These are phyloP conservation scores for Monosporascus sp. DNA, from an alignment of 2,329 filamentous ascomycete genomes.

Conservation along the genomic window DNA sequence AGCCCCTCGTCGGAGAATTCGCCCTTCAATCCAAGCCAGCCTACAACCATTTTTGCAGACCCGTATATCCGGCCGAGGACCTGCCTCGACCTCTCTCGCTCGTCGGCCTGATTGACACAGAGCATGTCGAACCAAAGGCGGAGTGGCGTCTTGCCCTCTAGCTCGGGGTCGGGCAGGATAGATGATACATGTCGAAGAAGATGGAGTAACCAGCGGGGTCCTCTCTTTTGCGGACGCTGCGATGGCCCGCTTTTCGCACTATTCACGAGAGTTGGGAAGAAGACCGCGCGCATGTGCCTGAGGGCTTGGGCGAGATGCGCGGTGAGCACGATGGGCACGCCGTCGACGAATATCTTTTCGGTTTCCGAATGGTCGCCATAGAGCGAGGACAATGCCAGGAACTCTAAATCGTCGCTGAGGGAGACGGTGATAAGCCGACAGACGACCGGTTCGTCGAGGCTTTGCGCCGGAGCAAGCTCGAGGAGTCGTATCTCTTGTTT, in stretches of 20 bases:
- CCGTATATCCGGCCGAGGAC: slow-evolving; percentile 2
- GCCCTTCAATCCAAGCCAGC: slow-evolving; percentile 27
- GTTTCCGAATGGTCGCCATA: slow-evolving; percentile 13
- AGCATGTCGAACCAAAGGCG: slow-evolving; percentile 7
- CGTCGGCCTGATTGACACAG: slow-evolving; percentile 6
- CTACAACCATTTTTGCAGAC: slow-evolving; percentile 23
- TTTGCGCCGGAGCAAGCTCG: slow-evolving; percentile 25
- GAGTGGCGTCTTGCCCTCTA: slow-evolving; percentile 1
- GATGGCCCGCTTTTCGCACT: neutral
- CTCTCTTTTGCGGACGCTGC: neutral
- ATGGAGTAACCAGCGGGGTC: slow-evolving; percentile 5
- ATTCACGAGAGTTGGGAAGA: slow-evolving; percentile 20
- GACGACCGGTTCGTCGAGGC: slow-evolving; percentile 24
- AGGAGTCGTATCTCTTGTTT: slow-evolving; percentile 28
- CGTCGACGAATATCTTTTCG: slow-evolving; percentile 26
- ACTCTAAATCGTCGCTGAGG: slow-evolving; percentile 14
- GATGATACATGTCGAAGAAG: slow-evolving; percentile 5
- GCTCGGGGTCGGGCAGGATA: slow-evolving; percentile 1
- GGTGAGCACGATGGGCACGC: slow-evolving; percentile 21
- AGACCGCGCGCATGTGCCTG: slow-evolving; percentile 28
- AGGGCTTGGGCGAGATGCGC: slow-evolving; percentile 25
- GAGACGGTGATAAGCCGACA: slow-evolving; percentile 28
- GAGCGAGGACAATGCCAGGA: slow-evolving; percentile 8
- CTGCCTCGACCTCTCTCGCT: slow-evolving; percentile 3
- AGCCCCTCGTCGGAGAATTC: slow-evolving; percentile 23